phyloP scores from a whole-genome alignment of 163 green algal species.

The Chlorella variabilis region DNA sequence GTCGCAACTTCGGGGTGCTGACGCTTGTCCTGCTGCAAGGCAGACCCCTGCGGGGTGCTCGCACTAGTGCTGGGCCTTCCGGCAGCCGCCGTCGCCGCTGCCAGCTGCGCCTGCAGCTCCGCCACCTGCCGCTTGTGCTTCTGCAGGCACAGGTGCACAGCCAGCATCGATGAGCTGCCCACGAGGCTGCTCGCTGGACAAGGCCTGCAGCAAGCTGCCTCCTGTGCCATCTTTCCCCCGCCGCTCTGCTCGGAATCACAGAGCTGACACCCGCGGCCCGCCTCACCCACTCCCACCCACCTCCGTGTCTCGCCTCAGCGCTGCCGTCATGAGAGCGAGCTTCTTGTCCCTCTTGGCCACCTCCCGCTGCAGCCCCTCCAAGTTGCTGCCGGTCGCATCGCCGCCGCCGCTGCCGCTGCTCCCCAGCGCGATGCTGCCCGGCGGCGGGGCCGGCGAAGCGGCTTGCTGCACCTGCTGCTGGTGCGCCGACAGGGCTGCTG shows the following conservation, averaged over 20 bases:
- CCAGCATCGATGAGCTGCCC: too few species aligned
- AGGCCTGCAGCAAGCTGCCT: too few species aligned
- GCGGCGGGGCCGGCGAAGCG: not conserved
- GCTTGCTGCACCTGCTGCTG: not conserved
- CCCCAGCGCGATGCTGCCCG: too few species aligned
- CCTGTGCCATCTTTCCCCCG: too few species aligned
- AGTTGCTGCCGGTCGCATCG: not conserved
- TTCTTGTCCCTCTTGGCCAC: not conserved
- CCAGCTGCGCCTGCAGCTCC: not conserved
- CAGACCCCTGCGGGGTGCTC: not conserved
- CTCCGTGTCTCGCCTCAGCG: too few species aligned
- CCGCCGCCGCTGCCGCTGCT: not conserved
- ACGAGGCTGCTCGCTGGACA: too few species aligned
- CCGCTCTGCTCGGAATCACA: too few species aligned
- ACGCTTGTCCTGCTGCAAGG: not conserved
- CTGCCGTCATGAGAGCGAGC: not conserved
- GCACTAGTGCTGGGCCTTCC: not conserved
- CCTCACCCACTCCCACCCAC: too few species aligned
- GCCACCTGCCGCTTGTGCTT: conserved; percentile 28
- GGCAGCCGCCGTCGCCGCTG: not conserved
- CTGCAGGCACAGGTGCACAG: not conserved
- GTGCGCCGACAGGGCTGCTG: too few species aligned
- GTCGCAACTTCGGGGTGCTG: not conserved
- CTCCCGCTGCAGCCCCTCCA: not conserved
- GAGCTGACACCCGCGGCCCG: too few species aligned